Percentiles rank a stretch among this genome's conserved stretches.
These are phyloP conservation scores for Lichtheimia hyalospora DNA, from an alignment of 371 early-diverging fungal species.

Conservation along the genomic window DNA sequence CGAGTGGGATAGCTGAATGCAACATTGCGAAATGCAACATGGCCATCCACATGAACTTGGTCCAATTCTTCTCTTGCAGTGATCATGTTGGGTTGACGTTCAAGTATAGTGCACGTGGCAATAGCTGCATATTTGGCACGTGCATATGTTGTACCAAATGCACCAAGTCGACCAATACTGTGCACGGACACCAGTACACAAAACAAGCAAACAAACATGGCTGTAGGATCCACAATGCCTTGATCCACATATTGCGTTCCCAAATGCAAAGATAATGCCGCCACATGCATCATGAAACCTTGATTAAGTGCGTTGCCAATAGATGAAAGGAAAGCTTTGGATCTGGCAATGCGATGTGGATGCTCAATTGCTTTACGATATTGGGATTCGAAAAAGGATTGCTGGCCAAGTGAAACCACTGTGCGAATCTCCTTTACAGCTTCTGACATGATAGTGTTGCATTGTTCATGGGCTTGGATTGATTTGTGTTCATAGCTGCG, in stretches of 20 bases:
- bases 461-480: constrained; percentile 52
- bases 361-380: constrained; percentile 48
- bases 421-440: constrained; percentile 80
- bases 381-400: constrained; percentile 53
- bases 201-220: constrained; percentile 60
- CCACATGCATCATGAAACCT: constrained; percentile 51
- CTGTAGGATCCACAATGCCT: constrained; percentile 14
- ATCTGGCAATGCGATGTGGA: constrained; percentile 58
- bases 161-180: constrained; percentile 59
- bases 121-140: constrained; percentile 82
- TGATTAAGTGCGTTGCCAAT: constrained; percentile 60
- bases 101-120: constrained; percentile 68
- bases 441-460: constrained; percentile 69
- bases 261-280: constrained; percentile 43
- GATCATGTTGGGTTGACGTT: constrained; percentile 65
- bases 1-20: constrained; percentile 77
- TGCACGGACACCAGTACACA: constrained; percentile 69
- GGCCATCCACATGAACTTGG: constrained; percentile 2
- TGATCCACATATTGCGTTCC: constrained; percentile 30
- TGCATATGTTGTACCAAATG: constrained; percentile 56
- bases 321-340: constrained; percentile 44
- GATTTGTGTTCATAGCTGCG: constrained; percentile 45
- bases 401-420: constrained; percentile 70
- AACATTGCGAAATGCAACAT: constrained; percentile 59
- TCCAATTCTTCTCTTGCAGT: constrained; percentile 32